Evolutionary conservation across 139 green algal genomes (phyloP).

Genomic region (Chlamydomonas eustigma): DNA sequence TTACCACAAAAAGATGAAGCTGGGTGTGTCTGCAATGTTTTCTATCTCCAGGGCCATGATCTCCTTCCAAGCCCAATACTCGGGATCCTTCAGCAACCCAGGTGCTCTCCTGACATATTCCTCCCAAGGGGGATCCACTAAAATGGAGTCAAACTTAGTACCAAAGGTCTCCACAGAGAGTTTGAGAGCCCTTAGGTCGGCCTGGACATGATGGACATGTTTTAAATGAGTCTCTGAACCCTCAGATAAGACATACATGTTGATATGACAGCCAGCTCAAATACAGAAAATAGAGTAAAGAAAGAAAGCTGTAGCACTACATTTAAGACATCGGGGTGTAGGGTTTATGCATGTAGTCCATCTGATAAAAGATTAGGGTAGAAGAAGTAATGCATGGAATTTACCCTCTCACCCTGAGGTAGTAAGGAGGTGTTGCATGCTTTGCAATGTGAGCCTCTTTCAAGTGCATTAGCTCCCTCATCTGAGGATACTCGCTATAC

Average conservation of each 20-base stretch:
- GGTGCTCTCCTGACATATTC: constrained; percentile 76
- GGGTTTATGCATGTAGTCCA: too few relatives aligned
- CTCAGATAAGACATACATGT: too few relatives aligned
- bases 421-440: not conserved
- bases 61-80: constrained; percentile 68
- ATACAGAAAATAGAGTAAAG: too few relatives aligned
- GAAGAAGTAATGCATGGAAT: too few relatives aligned
- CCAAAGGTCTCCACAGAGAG: constrained; percentile 56
- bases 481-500: constrained; percentile 79
- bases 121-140: constrained; percentile 82
- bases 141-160: constrained; percentile 80
- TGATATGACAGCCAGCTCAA: too few relatives aligned
- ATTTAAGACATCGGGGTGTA: too few relatives aligned
- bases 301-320: too few relatives aligned
- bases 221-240: too few relatives aligned
- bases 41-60: constrained; percentile 68
- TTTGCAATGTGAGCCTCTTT: not conserved
- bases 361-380: too few relatives aligned
- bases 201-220: constrained; percentile 12
- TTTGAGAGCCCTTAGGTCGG: constrained; percentile 55
- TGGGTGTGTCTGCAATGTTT: constrained; percentile 66
- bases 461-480: constrained; percentile 56
- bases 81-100: constrained; percentile 25
- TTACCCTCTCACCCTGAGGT: not conserved
- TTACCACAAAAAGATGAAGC: constrained; percentile 77